phyloP scores from a whole-genome alignment of 169 alveolate genomes.

The Theileria parva region DNA sequence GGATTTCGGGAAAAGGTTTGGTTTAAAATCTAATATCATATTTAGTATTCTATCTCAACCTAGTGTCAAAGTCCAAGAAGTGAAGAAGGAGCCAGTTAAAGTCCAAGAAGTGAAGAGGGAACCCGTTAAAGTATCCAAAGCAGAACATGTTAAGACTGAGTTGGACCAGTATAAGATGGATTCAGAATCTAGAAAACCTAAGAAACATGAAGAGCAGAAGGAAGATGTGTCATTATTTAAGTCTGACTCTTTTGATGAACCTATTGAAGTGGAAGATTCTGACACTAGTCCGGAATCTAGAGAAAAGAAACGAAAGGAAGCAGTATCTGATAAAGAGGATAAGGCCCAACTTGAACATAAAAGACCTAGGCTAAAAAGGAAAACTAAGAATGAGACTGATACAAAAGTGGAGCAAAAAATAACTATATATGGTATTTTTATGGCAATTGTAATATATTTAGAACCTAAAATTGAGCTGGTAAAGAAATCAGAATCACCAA shows the following conservation, averaged over 20 bases:
- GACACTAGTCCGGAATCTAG: not conserved
- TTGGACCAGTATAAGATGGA: not conserved
- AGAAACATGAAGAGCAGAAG: slow-evolving; percentile 4
- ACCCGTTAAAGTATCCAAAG: not conserved
- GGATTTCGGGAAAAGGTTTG: slow-evolving; percentile 10
- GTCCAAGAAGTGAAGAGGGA: not conserved
- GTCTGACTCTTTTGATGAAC: not conserved
- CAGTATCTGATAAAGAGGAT: not conserved
- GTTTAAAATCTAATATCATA: not conserved
- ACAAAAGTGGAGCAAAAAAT: not conserved
- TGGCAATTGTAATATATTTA: slow-evolving; percentile 3
- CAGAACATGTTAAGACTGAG: not conserved
- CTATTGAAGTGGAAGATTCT: slow-evolving; percentile 3
- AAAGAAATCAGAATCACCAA: not conserved
- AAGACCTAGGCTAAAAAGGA: not conserved
- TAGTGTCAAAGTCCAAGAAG: not conserved
- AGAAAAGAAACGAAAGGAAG: slow-evolving; percentile 2
- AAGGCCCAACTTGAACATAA: not conserved
- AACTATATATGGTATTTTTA: slow-evolving; percentile 9
- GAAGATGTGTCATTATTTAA: not conserved
- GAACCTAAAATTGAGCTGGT: not conserved
- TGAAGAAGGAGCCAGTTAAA: slow-evolving; percentile 1
- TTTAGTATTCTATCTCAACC: not conserved
- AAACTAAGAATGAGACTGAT: not conserved
- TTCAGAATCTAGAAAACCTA: not conserved